These are phyloP conservation scores for Lepidium didymum DNA, from an alignment of 345 rosid genomes.

Conservation along the genomic window DNA sequence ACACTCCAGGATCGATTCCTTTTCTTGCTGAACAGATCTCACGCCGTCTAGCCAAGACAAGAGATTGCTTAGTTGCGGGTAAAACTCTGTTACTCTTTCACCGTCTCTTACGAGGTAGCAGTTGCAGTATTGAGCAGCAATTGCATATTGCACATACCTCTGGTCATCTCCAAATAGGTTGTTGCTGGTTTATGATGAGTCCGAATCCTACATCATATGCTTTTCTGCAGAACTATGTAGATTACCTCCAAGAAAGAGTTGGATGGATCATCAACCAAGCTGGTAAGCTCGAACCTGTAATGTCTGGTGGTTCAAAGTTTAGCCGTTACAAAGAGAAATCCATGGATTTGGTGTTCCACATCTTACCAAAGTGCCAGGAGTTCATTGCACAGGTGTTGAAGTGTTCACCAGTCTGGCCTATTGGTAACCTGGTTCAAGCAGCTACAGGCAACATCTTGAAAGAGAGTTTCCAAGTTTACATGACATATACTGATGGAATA, in stretches of 20 bases:
- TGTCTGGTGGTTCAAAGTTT: conserved; percentile 36
- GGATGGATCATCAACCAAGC: conserved; percentile 77
- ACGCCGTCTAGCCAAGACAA: conserved; percentile 67
- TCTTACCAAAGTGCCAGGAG: conserved; percentile 59
- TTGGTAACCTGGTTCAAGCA: conserved; percentile 44
- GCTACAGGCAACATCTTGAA: conserved; percentile 61
- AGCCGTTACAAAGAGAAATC: conserved; percentile 44
- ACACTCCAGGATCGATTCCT: conserved; percentile 54
- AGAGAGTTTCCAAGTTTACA: conserved; percentile 82
- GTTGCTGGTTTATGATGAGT: conserved; percentile 32
- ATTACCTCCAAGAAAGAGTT: conserved; percentile 70
- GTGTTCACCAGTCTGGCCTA: conserved; percentile 35
- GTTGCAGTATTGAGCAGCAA: conserved; percentile 57
- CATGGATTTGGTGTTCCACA: conserved; percentile 48
- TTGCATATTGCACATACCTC: conserved; percentile 48
- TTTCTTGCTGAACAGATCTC: conserved; percentile 73
- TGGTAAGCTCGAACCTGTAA: conserved; percentile 75
- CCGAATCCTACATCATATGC: conserved; percentile 15
- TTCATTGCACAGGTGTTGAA: conserved; percentile 56
- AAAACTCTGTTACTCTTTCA: conserved; percentile 72
- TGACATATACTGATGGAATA: conserved; percentile 42
- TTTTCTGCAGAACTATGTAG: conserved; percentile 56
- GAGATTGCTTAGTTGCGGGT: conserved; percentile 60
- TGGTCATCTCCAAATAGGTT: conserved; percentile 66
- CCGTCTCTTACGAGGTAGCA: conserved; percentile 84